Base-by-base conservation (phyloP, 768 basidiomycete species). In the Harrya chromipes region DNA sequence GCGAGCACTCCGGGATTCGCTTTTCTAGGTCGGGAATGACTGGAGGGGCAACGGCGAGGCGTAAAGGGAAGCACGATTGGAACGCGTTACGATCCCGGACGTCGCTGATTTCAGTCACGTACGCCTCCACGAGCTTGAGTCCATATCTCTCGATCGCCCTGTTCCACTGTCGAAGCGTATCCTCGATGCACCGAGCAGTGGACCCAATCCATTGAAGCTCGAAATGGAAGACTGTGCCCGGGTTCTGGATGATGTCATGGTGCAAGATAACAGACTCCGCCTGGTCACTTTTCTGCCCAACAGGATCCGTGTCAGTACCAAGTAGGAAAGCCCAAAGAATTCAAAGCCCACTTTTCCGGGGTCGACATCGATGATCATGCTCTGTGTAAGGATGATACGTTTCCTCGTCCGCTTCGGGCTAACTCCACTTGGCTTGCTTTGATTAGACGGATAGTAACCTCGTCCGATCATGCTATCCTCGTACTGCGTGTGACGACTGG, bases 171-270 rank as follows among this genome's bases (percentile, higher is more conserved):
- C 87, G 82, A 20, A 97, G 75, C 44, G 87, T 79, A 56, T 95
- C 93, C 55, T 97, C 94, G 44, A 98, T 88, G 54, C 85, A 86
- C 19, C 90, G 82, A 20, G 94, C 92, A 1, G 93, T 94, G 2
- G 94, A 88, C 3, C 92, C 94, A 35, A 98, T 86, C 95, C 97
- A 99, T 53, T 95, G 90, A 24, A 99, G 75, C 68, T 99, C 94
- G 59, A 98, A 94, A 67, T 98, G 95, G 71, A 97, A 97, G 50
- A 89, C 90, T 24, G 87, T 95, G n/a, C 77, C 81, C 0, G 92
- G 89, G 61, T 97, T 97, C 67, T 97, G 95, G 45, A 95, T 88
- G 49, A 97, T 82, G 69, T 98, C 97, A 67, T 94, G 84, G 64
- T 97, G 94, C 21, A 97, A 74, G 26, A 94, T 78, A 16, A 90